These are phyloP conservation scores for Casuarina glauca DNA, from an alignment of 306 rosid genomes.

Conservation along the genomic window DNA sequence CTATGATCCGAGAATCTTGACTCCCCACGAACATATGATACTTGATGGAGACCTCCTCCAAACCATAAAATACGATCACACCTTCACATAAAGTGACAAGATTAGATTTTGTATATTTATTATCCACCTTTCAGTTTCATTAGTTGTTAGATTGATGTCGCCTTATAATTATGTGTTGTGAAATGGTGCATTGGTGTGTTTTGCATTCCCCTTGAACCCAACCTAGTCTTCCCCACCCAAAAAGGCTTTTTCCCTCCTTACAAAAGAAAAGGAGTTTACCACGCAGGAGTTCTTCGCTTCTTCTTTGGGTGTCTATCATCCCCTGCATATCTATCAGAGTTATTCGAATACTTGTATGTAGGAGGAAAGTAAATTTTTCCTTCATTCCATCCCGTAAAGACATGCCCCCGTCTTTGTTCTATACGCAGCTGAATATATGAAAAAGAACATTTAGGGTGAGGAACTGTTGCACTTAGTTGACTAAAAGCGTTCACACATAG, in stretches of 20 bases:
- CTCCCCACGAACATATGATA: conserved; percentile 94
- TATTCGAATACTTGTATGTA: conserved; percentile 93
- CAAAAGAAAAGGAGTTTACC: conserved; percentile 46
- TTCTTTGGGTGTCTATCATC: conserved; percentile 75
- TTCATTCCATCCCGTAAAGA: conserved; percentile 90
- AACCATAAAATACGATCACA: conserved; percentile 94
- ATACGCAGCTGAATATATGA: conserved; percentile 69
- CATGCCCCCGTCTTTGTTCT: conserved; percentile 74
- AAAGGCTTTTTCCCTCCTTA: neutral
- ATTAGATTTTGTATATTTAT: conserved; percentile 12
- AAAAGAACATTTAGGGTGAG: conserved; percentile 31
- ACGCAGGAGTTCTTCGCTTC: conserved; percentile 99
- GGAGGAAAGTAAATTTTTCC: conserved; percentile 98
- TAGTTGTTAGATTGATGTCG: neutral
- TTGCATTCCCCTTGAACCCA: neutral
- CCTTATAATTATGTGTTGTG: conserved; percentile 14
- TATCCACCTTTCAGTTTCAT: conserved; percentile 9
- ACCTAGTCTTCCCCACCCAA: neutral
- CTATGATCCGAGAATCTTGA: conserved; percentile 97
- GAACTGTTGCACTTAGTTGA: conserved; percentile 15
- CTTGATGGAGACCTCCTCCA: conserved; percentile 81
- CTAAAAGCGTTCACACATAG: conserved; percentile 14
- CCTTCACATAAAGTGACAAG: conserved; percentile 54
- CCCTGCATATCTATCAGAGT: conserved; percentile 94
- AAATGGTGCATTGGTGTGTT: neutral